Percentiles rank a stretch among this genome's conserved stretches.
Conservation (phyloP, 495 filamentous ascomycete species). For the Geopyxis carbonaria region DNA sequence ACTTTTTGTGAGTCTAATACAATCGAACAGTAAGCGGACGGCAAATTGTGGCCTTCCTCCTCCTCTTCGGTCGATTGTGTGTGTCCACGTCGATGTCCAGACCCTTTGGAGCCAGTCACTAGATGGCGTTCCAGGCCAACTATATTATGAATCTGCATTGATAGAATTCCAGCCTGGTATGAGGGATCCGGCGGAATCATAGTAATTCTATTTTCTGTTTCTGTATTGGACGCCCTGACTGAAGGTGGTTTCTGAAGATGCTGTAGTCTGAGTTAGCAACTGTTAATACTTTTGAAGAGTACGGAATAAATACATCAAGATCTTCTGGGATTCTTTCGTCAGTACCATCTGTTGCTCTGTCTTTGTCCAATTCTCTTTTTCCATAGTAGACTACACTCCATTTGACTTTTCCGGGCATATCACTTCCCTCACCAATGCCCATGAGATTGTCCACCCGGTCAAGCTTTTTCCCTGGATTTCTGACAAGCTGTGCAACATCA, state of each 20-base stretch:
- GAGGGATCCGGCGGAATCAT: slow-evolving; percentile 37
- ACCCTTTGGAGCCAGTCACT: slow-evolving; percentile 21
- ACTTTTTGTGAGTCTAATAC: slow-evolving; percentile 55
- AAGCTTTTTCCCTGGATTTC: slow-evolving; percentile 33
- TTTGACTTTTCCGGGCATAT: slow-evolving; percentile 49
- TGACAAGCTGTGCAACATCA: slow-evolving; percentile 47
- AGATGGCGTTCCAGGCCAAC: slow-evolving; percentile 45
- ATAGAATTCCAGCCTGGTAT: slow-evolving; percentile 44
- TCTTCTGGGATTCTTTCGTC: slow-evolving; percentile 30
- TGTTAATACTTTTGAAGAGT: background rate
- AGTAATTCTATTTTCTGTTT: slow-evolving; percentile 37
- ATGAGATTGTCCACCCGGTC: slow-evolving; percentile 42
- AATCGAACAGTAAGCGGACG: slow-evolving; percentile 50
- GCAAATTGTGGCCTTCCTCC: slow-evolving; percentile 43
- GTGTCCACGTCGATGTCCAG: slow-evolving; percentile 7
- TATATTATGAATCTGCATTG: slow-evolving; percentile 57
- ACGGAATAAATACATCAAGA: slow-evolving; percentile 7
- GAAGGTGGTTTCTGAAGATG: slow-evolving; percentile 3
- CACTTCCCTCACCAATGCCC: slow-evolving; percentile 41
- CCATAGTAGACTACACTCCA: slow-evolving; percentile 58
- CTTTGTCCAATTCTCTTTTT: slow-evolving; percentile 39
- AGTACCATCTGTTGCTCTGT: slow-evolving; percentile 37
- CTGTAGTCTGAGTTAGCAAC: background rate
- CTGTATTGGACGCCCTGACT: slow-evolving; percentile 19
- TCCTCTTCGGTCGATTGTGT: slow-evolving; percentile 35